phyloP scores from a whole-genome alignment of 768 basidiomycete genomes.

The Rhizopogon salebrosus region DNA sequence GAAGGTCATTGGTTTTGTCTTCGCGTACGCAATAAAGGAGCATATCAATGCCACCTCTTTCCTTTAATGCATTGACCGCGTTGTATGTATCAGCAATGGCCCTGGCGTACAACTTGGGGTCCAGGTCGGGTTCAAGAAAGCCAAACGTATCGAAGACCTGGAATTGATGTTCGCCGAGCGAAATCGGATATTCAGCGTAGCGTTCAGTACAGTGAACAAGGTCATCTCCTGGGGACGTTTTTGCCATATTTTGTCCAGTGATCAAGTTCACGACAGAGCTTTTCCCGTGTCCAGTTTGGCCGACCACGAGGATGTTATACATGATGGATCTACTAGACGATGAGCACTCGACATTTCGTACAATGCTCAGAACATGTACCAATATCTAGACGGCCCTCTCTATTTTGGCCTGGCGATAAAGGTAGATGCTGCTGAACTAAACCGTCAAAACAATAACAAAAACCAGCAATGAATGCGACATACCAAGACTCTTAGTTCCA shows the following conservation, averaged over 20 bases:
- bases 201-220: constrained; percentile 30
- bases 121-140: constrained; percentile 21
- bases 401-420: neutral
- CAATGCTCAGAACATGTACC: neutral
- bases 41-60: constrained; percentile 30
- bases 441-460: neutral
- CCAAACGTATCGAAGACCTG: constrained; percentile 31
- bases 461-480: neutral
- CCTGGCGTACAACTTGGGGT: constrained; percentile 9
- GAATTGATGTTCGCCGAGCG: constrained; percentile 8
- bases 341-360: neutral
- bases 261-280: constrained; percentile 27
- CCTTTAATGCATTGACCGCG: constrained; percentile 28
- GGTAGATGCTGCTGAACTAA: neutral
- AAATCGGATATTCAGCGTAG: constrained; percentile 13
- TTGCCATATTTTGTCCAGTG: constrained; percentile 20
- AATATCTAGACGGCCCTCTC: neutral
- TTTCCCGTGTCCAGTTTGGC: constrained; percentile 25
- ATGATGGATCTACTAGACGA: neutral
- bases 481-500: neutral
- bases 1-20: constrained; percentile 28
- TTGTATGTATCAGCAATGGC: constrained; percentile 25
- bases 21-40: constrained; percentile 35
- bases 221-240: constrained; percentile 18
- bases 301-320: constrained; percentile 20